A percentile compares a stretch with the other conserved stretches of the same genome.
Conservation (phyloP, 169 alveolate genomes). For the Plasmodium cynomolgi region DNA sequence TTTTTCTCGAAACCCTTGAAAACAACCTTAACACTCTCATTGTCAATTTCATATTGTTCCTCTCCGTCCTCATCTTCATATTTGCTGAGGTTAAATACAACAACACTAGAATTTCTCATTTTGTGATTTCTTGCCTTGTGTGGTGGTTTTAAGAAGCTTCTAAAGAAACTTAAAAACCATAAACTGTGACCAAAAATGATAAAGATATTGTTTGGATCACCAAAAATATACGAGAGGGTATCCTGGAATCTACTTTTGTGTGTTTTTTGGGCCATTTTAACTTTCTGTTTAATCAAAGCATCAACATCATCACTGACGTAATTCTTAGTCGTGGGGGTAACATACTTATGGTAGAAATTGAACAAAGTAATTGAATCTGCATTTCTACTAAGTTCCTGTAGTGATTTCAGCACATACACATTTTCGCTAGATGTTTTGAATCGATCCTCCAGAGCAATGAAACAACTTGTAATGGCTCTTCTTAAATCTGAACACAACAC, state of each 20-base stretch:
- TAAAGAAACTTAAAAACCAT: conserved; percentile 41
- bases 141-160: conserved; percentile 1
- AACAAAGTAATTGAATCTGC: conserved; percentile 44
- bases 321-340: conserved; percentile 13
- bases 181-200: conserved; percentile 68
- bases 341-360: conserved; percentile 20
- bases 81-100: conserved; percentile 42
- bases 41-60: conserved; percentile 21
- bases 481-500: conserved; percentile 64
- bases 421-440: conserved; percentile 10
- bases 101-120: conserved; percentile 31
- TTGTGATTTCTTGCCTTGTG: conserved; percentile 57
- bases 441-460: conserved; percentile 48
- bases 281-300: conserved; percentile 16
- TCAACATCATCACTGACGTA: conserved; percentile 36
- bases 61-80: neutral
- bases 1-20: conserved; percentile 44
- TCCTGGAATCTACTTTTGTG: conserved; percentile 13
- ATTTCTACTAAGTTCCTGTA: conserved; percentile 69
- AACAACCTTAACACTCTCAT: conserved; percentile 6
- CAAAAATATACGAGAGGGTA: conserved; percentile 37
- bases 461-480: conserved; percentile 67
- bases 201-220: conserved; percentile 17
- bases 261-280: neutral
- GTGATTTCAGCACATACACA: conserved; percentile 32